Conservation (phyloP, 78 protist species). For the Dictyostelium intermedium region DNA sequence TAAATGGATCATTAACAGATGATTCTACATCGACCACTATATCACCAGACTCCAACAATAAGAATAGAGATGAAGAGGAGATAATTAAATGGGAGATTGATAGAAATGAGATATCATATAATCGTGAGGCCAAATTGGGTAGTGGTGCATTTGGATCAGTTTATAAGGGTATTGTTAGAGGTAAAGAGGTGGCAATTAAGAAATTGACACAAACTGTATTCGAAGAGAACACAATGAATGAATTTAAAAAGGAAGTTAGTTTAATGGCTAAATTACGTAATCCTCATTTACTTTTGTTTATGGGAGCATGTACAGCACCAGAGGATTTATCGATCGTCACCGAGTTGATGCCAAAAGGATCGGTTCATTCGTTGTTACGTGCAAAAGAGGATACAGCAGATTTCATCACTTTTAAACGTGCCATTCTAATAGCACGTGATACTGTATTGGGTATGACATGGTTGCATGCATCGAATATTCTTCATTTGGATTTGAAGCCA, state of each 20-base stretch:
- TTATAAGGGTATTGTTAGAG: slow-evolving; percentile 75
- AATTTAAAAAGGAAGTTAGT: slow-evolving; percentile 79
- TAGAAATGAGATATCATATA: slow-evolving; percentile 22
- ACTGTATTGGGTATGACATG: slow-evolving; percentile 83
- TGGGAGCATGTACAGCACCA: slow-evolving; percentile 80
- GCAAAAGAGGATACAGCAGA: slow-evolving; percentile 70
- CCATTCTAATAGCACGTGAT: slow-evolving; percentile 76
- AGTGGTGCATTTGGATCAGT: slow-evolving; percentile 83
- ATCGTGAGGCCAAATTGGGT: slow-evolving; percentile 67
- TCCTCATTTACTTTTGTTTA: slow-evolving; percentile 67
- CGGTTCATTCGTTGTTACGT: slow-evolving; percentile 60
- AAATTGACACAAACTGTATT: slow-evolving; percentile 71
- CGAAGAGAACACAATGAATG: slow-evolving; percentile 68
- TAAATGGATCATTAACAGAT: not conserved
- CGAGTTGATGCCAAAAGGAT: slow-evolving; percentile 82
- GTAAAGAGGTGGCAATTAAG: slow-evolving; percentile 85
- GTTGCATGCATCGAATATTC: slow-evolving; percentile 66
- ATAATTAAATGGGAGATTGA: slow-evolving; percentile 70
- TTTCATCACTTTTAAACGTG: slow-evolving; percentile 52
- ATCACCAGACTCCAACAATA: not conserved
- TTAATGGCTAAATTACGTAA: slow-evolving; percentile 75
- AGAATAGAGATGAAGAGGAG: slow-evolving; percentile 44
- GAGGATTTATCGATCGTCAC: slow-evolving; percentile 76
- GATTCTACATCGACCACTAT: not conserved
- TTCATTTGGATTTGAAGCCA: slow-evolving; percentile 80